Percentiles rank a stretch among this genome's conserved stretches.
phyloP scores from a whole-genome alignment of 208 protist species.

The Histomonas meleagridis region DNA sequence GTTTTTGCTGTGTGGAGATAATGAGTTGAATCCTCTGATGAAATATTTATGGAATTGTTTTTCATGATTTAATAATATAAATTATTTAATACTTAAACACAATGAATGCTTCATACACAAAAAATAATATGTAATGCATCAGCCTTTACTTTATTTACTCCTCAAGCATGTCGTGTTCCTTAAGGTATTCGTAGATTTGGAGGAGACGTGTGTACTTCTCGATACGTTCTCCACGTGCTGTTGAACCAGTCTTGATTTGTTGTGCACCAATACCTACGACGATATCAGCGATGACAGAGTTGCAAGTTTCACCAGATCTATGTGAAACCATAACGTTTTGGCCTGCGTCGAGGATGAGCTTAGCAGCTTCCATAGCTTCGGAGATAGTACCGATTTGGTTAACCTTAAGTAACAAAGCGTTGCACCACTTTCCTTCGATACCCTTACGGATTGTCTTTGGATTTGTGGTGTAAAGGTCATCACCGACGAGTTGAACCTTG shows the following conservation, averaged over 20 bases:
- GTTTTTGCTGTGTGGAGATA: too few relatives aligned
- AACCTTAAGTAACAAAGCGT: conserved; percentile 89
- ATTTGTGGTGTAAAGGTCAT: conserved; percentile 96
- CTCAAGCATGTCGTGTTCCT: conserved; percentile 43
- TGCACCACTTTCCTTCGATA: conserved; percentile 72
- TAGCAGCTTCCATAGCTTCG: conserved; percentile 79
- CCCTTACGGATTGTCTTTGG: conserved; percentile 76
- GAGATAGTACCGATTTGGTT: conserved; percentile 92
- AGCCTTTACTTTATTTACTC: not conserved
- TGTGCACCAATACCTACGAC: conserved; percentile 80
- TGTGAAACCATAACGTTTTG: conserved; percentile 80
- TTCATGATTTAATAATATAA: too few relatives aligned
- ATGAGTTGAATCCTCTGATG: too few relatives aligned
- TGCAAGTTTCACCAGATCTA: conserved; percentile 83
- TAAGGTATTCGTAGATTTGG: conserved; percentile 86
- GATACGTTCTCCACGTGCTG: conserved; percentile 64
- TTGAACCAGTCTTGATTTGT: conserved; percentile 96
- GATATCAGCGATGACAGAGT: conserved; percentile 95
- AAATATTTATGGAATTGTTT: too few relatives aligned
- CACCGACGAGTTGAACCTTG: conserved; percentile 81
- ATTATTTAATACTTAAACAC: too few relatives aligned
- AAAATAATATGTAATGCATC: too few relatives aligned
- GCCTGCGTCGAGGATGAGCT: conserved; percentile 58
- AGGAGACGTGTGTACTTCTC: conserved; percentile 98
- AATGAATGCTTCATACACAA: too few relatives aligned